A percentile compares a stretch with the other conserved stretches of the same genome.
Conservation (phyloP, 495 filamentous ascomycete genomes). For the Hyaloscypha bicolor region DNA sequence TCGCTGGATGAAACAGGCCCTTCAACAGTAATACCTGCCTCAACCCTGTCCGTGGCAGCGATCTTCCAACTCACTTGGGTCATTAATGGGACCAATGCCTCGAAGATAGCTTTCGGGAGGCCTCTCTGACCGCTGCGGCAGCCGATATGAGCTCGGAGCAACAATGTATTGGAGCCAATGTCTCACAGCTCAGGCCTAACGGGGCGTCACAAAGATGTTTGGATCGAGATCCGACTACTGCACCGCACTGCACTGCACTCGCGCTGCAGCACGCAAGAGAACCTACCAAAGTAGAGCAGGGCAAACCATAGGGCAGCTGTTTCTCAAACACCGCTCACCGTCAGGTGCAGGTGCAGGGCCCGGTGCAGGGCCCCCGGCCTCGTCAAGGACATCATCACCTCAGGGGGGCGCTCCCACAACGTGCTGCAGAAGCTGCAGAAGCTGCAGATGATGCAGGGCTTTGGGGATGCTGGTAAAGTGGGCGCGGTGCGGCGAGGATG, state of each 20-base stretch:
- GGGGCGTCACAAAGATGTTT: constrained; percentile 13
- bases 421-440: too few relatives aligned
- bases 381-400: too few relatives aligned
- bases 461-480: background rate
- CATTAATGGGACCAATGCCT: background rate
- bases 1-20: background rate
- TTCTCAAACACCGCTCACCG: background rate
- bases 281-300: background rate
- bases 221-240: constrained; percentile 16
- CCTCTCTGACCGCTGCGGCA: background rate
- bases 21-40: background rate
- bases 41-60: background rate
- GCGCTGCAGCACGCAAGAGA: background rate
- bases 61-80: background rate
- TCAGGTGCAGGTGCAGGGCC: too few relatives aligned
- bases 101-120: background rate
- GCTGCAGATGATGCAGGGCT: too few relatives aligned
- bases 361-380: too few relatives aligned
- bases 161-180: background rate
- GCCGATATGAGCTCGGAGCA: background rate
- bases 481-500: background rate
- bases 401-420: too few relatives aligned
- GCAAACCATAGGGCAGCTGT: background rate
- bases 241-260: background rate
- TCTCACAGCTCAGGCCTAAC: constrained; percentile 4